Conservation (phyloP, 2,329 filamentous ascomycete genomes). For the Xylariaceae sp. region DNA sequence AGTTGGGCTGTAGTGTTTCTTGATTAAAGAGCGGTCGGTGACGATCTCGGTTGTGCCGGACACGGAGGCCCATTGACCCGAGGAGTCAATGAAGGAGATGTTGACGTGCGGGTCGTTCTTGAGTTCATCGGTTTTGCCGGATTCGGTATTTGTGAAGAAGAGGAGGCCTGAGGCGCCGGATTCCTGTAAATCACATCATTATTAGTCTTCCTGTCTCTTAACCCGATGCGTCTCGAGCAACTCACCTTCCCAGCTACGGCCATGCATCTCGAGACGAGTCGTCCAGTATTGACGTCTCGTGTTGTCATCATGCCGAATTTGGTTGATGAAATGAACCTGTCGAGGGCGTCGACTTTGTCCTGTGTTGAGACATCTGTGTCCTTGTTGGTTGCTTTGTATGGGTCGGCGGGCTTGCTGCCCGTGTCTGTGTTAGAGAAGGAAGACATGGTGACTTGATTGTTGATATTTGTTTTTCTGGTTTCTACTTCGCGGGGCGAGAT, state of each 20-base stretch:
- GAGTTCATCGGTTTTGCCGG: conserved; percentile 81
- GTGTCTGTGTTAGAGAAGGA: conserved; percentile 57
- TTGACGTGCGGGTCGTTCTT: conserved; percentile 70
- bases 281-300: conserved; percentile 57
- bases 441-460: conserved; percentile 35
- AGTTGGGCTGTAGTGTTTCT: conserved; percentile 68
- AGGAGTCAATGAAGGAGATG: conserved; percentile 71
- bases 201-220: too few species aligned
- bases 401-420: conserved; percentile 63
- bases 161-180: conserved; percentile 74
- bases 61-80: conserved; percentile 82
- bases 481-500: too few species aligned
- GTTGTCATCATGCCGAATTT: conserved; percentile 94
- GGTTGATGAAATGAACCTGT: conserved; percentile 63
- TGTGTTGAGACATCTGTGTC: conserved; percentile 60
- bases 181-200: conserved; percentile 66
- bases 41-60: conserved; percentile 68
- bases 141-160: conserved; percentile 90
- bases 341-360: conserved; percentile 72
- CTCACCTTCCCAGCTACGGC: conserved; percentile 72
- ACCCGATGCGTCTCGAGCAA: too few species aligned
- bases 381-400: conserved; percentile 71
- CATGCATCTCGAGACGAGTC: conserved; percentile 81
- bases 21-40: conserved; percentile 63
- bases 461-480: too few species aligned